Base-by-base conservation (phyloP, 768 basidiomycete species). In the Kwoniella europaea region DNA sequence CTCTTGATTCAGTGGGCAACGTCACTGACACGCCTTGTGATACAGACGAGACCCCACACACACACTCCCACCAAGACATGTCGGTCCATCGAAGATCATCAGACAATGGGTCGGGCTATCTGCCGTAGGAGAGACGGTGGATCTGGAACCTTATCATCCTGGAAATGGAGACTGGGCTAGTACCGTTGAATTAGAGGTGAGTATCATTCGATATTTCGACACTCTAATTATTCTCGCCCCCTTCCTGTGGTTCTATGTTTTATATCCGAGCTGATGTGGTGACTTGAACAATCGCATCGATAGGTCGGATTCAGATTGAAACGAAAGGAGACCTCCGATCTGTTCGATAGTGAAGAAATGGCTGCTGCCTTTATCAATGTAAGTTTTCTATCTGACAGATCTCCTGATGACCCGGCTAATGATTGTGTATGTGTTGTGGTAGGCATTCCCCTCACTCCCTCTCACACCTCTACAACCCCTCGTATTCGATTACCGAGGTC, bases 61-160 rank as follows among this genome's bases (percentile, higher is more conserved):
- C 4, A 90, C 88, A 71, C 81, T 99, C 4, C 84, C 84, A 4
- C 88, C 89, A 0, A 91, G 92, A 3, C 84, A 85, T 1, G 87
- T 98, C 35, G 94, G 91, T n/a, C 89, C 90, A 6, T 91, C 91
- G 35, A 87, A 88, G 24, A 84, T 89, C 69, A 92, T 94, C 69
- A 88, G 97, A 10, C 90, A 92, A 85, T 99, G 94, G 94, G 91
- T 94, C 54, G 90, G 90, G 5, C 86, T 98, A 7, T 93, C 93
- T 16, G 83, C 91, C 52, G 83, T 86, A 2, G 93, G 93, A 0
- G 94, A 97, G 79, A 79, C 86, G 15, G 91, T 92, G 63, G 87
- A 90, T 16, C 86, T 96, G 50, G 89, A 91, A 66, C 83, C 88
- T 2, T 86, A 92, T 22, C 80, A 85, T 27, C 88, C 80, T n/a